Conservation (phyloP, 225 moss, liverwort and hornwort species). For the Pseudoscleropodium purum region DNA sequence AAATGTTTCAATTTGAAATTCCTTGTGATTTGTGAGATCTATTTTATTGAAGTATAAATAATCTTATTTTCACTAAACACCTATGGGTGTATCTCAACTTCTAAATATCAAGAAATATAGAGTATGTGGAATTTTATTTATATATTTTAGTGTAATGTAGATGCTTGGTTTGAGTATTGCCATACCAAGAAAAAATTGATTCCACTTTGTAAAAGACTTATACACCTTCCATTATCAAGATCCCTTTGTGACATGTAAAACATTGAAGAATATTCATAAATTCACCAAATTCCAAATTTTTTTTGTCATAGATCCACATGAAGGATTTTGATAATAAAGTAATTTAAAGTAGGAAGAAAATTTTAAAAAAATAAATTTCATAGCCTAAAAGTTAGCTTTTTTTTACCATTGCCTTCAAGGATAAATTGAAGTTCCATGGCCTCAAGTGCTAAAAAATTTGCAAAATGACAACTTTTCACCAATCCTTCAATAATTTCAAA, state of each 20-base stretch:
- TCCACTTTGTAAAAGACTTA: neutral
- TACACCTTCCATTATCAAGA: neutral
- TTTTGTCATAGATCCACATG: neutral
- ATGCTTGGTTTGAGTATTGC: neutral
- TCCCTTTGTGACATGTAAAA: neutral
- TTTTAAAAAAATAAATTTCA: too few relatives aligned
- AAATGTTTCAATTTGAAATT: neutral
- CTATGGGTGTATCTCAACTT: neutral
- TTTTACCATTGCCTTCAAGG: too few relatives aligned
- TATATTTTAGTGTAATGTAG: neutral
- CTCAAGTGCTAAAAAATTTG: too few relatives aligned
- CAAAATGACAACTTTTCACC: neutral
- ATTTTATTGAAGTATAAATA: neutral
- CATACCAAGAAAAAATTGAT: neutral
- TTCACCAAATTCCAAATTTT: too few relatives aligned
- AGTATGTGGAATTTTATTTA: neutral
- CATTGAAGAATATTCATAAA: neutral
- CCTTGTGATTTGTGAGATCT: neutral
- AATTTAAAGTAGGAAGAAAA: too few relatives aligned
- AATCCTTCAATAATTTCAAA: neutral
- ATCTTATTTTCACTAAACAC: neutral
- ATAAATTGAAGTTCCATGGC: too few relatives aligned
- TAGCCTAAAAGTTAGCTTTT: too few relatives aligned
- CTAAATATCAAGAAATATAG: neutral
- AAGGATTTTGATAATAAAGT: too few relatives aligned